phyloP scores from a whole-genome alignment of 139 green algal genomes.

The Haematococcus lacustris region DNA sequence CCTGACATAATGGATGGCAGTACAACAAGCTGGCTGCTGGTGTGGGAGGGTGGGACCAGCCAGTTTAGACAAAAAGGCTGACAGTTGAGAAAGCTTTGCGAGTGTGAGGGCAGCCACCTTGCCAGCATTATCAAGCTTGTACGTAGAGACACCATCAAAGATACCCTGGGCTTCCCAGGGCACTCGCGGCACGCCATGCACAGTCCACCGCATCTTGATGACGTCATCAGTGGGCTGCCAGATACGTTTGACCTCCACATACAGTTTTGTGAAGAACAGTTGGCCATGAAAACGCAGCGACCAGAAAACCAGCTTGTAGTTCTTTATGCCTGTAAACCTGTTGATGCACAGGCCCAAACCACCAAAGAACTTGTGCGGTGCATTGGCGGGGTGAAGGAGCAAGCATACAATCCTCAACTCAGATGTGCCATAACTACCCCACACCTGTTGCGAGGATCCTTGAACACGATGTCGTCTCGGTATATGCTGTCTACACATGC shows the following conservation, averaged over 20 bases:
- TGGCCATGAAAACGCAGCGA: conserved; percentile 79
- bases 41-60: too few species aligned
- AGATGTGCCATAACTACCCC: too few species aligned
- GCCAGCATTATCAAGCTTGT: conserved; percentile 75
- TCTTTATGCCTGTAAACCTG: conserved; percentile 73
- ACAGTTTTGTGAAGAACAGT: conserved; percentile 80
- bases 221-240: conserved; percentile 81
- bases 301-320: conserved; percentile 91
- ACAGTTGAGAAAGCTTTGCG: too few species aligned
- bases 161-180: conserved; percentile 76
- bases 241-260: conserved; percentile 81
- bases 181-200: conserved; percentile 76
- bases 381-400: too few species aligned
- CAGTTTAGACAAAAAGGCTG: too few species aligned
- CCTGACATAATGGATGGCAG: neutral
- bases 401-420: too few species aligned
- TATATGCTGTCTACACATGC: conserved; percentile 65
- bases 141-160: conserved; percentile 89
- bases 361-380: too few species aligned
- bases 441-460: conserved; percentile 77
- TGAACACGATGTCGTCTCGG: conserved; percentile 86
- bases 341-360: too few species aligned
- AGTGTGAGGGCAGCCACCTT: too few species aligned
- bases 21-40: neutral
- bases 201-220: conserved; percentile 83